These are phyloP conservation scores for Xerocomus nothofagi DNA, from an alignment of 1,284 basidiomycete genomes.

Conservation along the genomic window DNA sequence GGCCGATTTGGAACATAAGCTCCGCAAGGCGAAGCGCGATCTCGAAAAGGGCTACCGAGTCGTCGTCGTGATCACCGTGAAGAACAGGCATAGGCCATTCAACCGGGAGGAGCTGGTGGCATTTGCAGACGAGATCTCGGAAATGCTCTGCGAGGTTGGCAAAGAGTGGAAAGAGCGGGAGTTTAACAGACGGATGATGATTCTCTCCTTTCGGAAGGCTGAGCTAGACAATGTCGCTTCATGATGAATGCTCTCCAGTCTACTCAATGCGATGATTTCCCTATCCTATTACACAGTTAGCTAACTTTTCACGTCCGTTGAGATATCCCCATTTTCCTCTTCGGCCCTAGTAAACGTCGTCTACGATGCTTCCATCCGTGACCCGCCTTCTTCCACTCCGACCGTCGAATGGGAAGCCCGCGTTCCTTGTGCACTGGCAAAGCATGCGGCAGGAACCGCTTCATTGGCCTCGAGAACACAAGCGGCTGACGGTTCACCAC, in stretches of 20 bases:
- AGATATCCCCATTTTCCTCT: neutral
- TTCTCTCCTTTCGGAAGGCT: slow-evolving; percentile 43
- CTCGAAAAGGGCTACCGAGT: slow-evolving; percentile 62
- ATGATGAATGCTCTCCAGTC: slow-evolving; percentile 10
- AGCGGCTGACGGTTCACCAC: slow-evolving; percentile 32
- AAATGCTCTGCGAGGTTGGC: slow-evolving; percentile 44
- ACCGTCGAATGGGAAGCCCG: slow-evolving; percentile 40
- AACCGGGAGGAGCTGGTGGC: slow-evolving; percentile 38
- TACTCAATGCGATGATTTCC: slow-evolving; percentile 7
- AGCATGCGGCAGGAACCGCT: slow-evolving; percentile 27
- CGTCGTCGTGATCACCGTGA: slow-evolving; percentile 56
- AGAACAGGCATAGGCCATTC: slow-evolving; percentile 41
- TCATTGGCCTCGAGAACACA: slow-evolving; percentile 31
- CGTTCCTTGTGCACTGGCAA: slow-evolving; percentile 39
- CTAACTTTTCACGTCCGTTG: slow-evolving; percentile 25
- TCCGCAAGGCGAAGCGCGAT: slow-evolving; percentile 58
- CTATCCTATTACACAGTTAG: slow-evolving; percentile 30
- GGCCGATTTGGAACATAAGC: slow-evolving; percentile 67
- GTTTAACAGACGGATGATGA: slow-evolving; percentile 38
- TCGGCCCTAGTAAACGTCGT: slow-evolving; percentile 7
- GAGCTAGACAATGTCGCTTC: neutral
- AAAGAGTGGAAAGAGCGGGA: slow-evolving; percentile 53
- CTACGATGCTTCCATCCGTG: slow-evolving; percentile 18
- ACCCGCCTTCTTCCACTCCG: slow-evolving; percentile 25
- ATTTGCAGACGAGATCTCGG: slow-evolving; percentile 43